Base-by-base conservation (phyloP, 1,139 yeast genomes). In the Nakaseomyces kungkrabaensis region DNA sequence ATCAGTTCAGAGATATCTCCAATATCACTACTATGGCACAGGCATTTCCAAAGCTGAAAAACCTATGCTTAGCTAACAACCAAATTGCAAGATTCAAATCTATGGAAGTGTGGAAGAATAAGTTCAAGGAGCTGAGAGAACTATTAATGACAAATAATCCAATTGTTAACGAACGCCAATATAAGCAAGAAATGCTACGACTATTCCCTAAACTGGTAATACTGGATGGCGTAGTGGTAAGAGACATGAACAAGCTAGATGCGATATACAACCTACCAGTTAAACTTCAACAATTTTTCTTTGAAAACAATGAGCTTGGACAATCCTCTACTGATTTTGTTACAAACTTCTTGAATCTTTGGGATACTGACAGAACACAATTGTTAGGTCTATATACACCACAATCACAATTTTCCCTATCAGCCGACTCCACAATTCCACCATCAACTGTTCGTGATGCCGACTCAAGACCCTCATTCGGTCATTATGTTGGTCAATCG, bases 371-470 rank as follows among this genome's bases (percentile, higher is more conserved):
- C 63, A 73, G 98, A 54, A 65, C 74, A 11, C 90, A 83, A 50
- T 72, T 92, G 47, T 66, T 84, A 67, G 76, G 77, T 40, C 71
- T 92, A 41, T 92, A 92, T 64, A 89, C 94, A 52, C 78, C 78
- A 48, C 85, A 84, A 59, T 88, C 97, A 0, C 89, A 85, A 61
- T 90, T 92, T 60, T 88, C 97, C 1, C 67, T 85, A 66, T 82
- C 72, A 60, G 77, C 74, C 50, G 79, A 70, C 63, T 74, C 72
- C 58, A 61, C 72, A 8, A 71, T 76, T 5, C 77, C 79, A 47
- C 66, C 75, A 44, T 59, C 72, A 13, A 59, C 65, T 9, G 73
- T 75, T 1, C 72, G 75, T 49, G 68, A 73, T 45, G 59, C 73
- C 9, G 64, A 66, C 48, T 65, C 67, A 44, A 57, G 57, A 11